phyloP scores from a whole-genome alignment of 2,329 filamentous ascomycete genomes.

The Colletotrichum acutatum region DNA sequence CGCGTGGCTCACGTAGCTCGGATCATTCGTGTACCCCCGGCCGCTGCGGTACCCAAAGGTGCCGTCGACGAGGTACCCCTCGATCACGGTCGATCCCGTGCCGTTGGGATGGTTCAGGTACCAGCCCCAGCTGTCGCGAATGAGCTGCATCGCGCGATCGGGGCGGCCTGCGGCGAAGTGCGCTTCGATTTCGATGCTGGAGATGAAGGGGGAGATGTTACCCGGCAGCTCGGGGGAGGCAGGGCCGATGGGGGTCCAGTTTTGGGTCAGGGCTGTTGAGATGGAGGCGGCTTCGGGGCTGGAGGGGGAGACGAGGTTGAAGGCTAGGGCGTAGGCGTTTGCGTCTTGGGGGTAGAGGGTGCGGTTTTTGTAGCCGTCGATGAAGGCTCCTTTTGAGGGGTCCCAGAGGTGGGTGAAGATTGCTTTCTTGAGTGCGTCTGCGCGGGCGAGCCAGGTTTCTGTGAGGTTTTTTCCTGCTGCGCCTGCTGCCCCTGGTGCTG shows the following conservation, averaged over 20 bases:
- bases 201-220: slow-evolving; percentile 69
- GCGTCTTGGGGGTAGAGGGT: slow-evolving; percentile 69
- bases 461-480: slow-evolving; percentile 43
- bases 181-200: slow-evolving; percentile 68
- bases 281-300: slow-evolving; percentile 50
- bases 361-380: slow-evolving; percentile 61
- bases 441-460: slow-evolving; percentile 51
- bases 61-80: slow-evolving; percentile 67
- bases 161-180: slow-evolving; percentile 61
- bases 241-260: slow-evolving; percentile 67
- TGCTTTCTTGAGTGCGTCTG: slow-evolving; percentile 52
- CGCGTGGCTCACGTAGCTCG: slow-evolving; percentile 58
- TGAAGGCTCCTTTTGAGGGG: slow-evolving; percentile 58
- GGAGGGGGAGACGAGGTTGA: slow-evolving; percentile 52
- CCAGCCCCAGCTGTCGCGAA: slow-evolving; percentile 69
- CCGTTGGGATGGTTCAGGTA: slow-evolving; percentile 67
- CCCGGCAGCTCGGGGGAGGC: slow-evolving; percentile 65
- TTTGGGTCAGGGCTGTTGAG: slow-evolving; percentile 55
- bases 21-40: slow-evolving; percentile 62
- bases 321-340: slow-evolving; percentile 66
- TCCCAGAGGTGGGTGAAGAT: slow-evolving; percentile 63
- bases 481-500: background rate
- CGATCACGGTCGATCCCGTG: slow-evolving; percentile 68
- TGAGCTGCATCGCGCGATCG: slow-evolving; percentile 63
- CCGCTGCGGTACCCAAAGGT: slow-evolving; percentile 66